A percentile compares a stretch with the other conserved stretches of the same genome.
Evolutionary conservation across 176 grass and related monocot species (phyloP).

Genomic region (Cenchrus fungigraminus): DNA sequence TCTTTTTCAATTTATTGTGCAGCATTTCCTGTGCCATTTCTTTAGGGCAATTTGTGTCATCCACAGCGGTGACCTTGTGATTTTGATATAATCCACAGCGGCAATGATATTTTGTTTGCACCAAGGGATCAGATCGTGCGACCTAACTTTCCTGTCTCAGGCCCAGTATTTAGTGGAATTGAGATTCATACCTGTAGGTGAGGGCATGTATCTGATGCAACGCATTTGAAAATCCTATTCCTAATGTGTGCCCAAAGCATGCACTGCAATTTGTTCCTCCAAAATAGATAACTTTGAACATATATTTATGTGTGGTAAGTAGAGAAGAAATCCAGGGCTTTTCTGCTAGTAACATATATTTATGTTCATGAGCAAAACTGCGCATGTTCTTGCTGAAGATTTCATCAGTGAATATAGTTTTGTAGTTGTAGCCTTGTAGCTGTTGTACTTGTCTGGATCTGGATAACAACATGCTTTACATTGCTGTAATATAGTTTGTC

Average conservation of each 20-base stretch:
- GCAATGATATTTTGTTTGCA: not conserved
- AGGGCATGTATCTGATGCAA: not conserved
- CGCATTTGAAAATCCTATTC: not conserved
- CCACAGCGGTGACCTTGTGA: not conserved
- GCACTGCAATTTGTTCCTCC: not conserved
- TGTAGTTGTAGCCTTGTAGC: not conserved
- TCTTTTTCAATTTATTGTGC: no score
- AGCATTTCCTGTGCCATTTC: no score
- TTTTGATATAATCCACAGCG: not conserved
- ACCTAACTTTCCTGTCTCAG: not conserved
- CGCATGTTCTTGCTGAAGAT: not conserved
- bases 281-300: not conserved
- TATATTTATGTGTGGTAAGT: not conserved
- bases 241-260: not conserved
- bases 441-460: conserved; percentile 7
- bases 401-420: not conserved
- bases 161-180: not conserved
- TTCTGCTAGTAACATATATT: not conserved
- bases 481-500: not conserved
- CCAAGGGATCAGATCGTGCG: not conserved
- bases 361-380: conserved; percentile 3
- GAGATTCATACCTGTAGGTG: not conserved
- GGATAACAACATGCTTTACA: not conserved
- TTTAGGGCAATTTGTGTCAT: no score
- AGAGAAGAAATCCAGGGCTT: not conserved